These are phyloP conservation scores for Volvox reticuliferus DNA, from an alignment of 139 green algal species.

Conservation along the genomic window DNA sequence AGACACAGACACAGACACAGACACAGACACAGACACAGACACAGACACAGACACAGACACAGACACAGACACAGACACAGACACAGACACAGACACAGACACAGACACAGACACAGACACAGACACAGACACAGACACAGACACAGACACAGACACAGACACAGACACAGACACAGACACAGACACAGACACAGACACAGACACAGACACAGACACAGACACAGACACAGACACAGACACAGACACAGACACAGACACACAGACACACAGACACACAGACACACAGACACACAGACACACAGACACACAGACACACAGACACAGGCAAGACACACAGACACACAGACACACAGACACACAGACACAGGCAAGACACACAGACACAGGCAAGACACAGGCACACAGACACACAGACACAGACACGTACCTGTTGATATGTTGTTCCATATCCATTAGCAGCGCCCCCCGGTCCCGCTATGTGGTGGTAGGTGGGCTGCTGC, in stretches of 20 bases:
- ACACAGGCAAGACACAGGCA: neutral
- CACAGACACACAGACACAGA: too few relatives aligned
- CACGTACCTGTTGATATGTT: neutral
- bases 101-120: too few relatives aligned
- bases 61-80: neutral
- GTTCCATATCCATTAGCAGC: neutral
- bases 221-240: too few relatives aligned
- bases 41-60: too few relatives aligned
- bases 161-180: too few relatives aligned
- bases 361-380: too few relatives aligned
- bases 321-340: neutral
- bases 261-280: too few relatives aligned
- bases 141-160: neutral
- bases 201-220: neutral
- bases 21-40: too few relatives aligned
- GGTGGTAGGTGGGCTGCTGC: constrained; percentile 15
- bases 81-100: neutral
- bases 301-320: neutral
- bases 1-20: too few relatives aligned
- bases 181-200: neutral
- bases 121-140: neutral
- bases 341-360: too few relatives aligned
- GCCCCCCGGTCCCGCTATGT: neutral
- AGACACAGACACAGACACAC: neutral
- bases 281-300: too few relatives aligned